phyloP scores from a whole-genome alignment of 179 eudicot species.

The Beta macrorhiza region DNA sequence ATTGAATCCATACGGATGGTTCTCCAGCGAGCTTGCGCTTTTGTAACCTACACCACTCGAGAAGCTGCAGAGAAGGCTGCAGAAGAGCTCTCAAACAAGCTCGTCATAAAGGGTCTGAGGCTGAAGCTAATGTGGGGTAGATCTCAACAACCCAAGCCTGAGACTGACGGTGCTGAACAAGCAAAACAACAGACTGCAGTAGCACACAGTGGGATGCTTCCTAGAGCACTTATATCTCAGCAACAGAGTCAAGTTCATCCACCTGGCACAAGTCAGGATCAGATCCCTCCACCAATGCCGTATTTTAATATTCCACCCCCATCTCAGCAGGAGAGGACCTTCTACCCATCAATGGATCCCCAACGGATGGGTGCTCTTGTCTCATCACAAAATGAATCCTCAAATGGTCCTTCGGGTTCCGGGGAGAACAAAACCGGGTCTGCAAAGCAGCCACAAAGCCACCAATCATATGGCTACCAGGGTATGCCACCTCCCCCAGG shows the following conservation, averaged over 20 bases:
- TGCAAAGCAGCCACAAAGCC: conserved; percentile 47
- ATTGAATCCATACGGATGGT: conserved; percentile 89
- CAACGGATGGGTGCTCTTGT: conserved; percentile 93
- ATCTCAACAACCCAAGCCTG: conserved; percentile 80
- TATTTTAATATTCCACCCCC: conserved; percentile 86
- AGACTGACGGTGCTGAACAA: conserved; percentile 52
- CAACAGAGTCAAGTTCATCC: conserved; percentile 72
- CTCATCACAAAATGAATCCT: conserved; percentile 63
- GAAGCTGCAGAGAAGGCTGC: conserved; percentile 99
- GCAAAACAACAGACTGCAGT: conserved; percentile 56
- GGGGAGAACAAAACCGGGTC: conserved; percentile 49
- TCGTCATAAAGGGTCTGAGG: conserved; percentile 80
- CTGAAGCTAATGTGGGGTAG: conserved; percentile 95
- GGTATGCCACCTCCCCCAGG: conserved; percentile 46
- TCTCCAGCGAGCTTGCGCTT: conserved; percentile 83
- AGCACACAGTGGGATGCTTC: conserved; percentile 87
- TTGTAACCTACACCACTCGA: conserved; percentile 91
- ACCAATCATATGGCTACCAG: conserved; percentile 48
- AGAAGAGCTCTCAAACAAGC: conserved; percentile 85
- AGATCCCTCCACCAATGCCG: conserved; percentile 49
- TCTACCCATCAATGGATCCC: conserved; percentile 97
- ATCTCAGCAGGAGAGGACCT: conserved; percentile 61
- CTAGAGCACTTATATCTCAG: conserved; percentile 87
- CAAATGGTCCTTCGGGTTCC: conserved; percentile 45
- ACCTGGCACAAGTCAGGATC: conserved; percentile 61